These are phyloP conservation scores for Cladophialophora carrionii DNA, from an alignment of 2,329 filamentous ascomycete genomes.

Conservation along the genomic window DNA sequence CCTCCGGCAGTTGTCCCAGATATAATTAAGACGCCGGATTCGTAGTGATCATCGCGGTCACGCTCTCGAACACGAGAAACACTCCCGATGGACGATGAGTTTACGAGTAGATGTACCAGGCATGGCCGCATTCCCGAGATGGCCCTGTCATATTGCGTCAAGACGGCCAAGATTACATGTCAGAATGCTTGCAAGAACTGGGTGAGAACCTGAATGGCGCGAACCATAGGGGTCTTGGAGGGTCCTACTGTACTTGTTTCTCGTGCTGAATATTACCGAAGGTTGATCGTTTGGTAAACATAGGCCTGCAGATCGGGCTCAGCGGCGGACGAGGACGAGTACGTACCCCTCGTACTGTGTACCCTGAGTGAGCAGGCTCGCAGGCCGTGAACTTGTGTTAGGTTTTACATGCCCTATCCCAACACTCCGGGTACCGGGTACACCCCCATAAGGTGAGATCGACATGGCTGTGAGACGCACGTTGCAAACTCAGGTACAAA, in stretches of 20 bases:
- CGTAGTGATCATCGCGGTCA: neutral
- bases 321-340: neutral
- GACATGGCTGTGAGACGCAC: slow-evolving; percentile 18
- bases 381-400: slow-evolving; percentile 2
- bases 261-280: slow-evolving; percentile 2
- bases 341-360: too few species aligned
- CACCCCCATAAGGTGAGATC: slow-evolving; percentile 14
- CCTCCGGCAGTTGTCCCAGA: neutral
- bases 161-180: slow-evolving; percentile 3
- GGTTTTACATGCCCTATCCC: neutral
- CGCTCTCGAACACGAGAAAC: neutral
- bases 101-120: too few species aligned
- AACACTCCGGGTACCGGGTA: neutral
- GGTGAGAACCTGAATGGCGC: neutral
- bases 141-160: slow-evolving; percentile 22
- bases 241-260: neutral
- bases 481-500: slow-evolving; percentile 16
- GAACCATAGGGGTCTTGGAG: neutral
- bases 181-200: neutral
- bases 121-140: neutral
- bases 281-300: slow-evolving; percentile 9
- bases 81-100: neutral
- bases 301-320: slow-evolving; percentile 4
- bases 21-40: neutral
- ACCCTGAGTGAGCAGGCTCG: too few species aligned